These are phyloP conservation scores for Colletotrichum liaoningense DNA, from an alignment of 2,329 filamentous ascomycete species.

Conservation along the genomic window DNA sequence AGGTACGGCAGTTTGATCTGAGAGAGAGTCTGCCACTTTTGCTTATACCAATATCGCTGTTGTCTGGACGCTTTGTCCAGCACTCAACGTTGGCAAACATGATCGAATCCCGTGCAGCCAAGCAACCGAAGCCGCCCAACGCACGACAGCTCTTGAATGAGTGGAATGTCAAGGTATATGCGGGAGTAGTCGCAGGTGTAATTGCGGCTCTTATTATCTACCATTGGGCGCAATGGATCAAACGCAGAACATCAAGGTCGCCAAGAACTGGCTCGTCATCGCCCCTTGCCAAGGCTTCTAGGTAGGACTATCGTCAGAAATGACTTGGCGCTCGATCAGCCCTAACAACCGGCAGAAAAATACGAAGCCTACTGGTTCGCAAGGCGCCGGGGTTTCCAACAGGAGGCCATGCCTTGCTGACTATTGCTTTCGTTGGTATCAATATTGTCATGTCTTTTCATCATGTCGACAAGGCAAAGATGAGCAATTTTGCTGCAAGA, in stretches of 20 bases:
- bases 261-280: neutral
- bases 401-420: conserved; percentile 44
- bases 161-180: conserved; percentile 2
- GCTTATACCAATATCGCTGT: neutral
- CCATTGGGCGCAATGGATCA: neutral
- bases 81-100: neutral
- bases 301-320: neutral
- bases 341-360: neutral
- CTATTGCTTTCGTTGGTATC: conserved; percentile 44
- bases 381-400: conserved; percentile 1
- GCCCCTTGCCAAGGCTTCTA: neutral
- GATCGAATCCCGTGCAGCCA: neutral
- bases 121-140: conserved; percentile 7
- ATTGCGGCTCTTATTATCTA: neutral
- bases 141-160: conserved; percentile 17
- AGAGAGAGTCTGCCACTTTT: neutral
- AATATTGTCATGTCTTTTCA: conserved; percentile 48
- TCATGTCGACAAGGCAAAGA: conserved; percentile 44
- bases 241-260: neutral
- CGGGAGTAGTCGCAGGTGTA: neutral
- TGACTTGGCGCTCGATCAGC: neutral
- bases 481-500: conserved; percentile 48
- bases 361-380: neutral
- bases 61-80: neutral
- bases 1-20: neutral